phyloP scores from a whole-genome alignment of 1,139 yeast species.

The Yamadazyma triangularis region DNA sequence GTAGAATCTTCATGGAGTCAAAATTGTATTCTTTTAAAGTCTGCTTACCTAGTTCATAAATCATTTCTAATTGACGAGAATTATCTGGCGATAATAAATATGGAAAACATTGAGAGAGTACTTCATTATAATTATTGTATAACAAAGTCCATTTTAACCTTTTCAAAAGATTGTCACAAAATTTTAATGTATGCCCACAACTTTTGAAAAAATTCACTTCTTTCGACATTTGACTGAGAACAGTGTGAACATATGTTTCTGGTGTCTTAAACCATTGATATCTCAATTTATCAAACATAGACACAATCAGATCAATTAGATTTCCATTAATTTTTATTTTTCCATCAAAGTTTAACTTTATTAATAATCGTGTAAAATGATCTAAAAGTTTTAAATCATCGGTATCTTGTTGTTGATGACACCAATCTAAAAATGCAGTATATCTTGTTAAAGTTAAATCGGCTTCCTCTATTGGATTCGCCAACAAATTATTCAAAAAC shows the following conservation, averaged over 20 bases:
- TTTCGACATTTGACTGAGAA: conserved; percentile 13
- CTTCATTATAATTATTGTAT: conserved; percentile 21
- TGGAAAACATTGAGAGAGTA: conserved; percentile 18
- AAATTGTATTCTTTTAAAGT: conserved; percentile 15
- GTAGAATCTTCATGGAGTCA: conserved; percentile 17
- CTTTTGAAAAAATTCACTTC: conserved; percentile 17
- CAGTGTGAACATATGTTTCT: conserved; percentile 16
- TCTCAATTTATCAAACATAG: conserved; percentile 15
- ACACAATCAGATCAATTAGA: conserved; percentile 14
- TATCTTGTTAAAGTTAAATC: conserved; percentile 6
- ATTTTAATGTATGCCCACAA: conserved; percentile 20
- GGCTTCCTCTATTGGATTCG: conserved; percentile 4
- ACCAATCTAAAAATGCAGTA: conserved; percentile 6
- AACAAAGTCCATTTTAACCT: conserved; percentile 29
- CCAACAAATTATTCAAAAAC: conserved; percentile 16
- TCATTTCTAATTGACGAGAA: conserved; percentile 12
- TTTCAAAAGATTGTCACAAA: conserved; percentile 16
- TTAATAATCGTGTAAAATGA: conserved; percentile 16
- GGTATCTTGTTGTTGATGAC: conserved; percentile 2
- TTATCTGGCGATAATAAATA: conserved; percentile 13
- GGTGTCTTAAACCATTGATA: conserved; percentile 15
- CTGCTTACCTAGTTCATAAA: conserved; percentile 16
- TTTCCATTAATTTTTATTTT: conserved; percentile 15
- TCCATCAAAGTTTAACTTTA: conserved; percentile 18
- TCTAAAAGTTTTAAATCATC: conserved; percentile 7